These are phyloP conservation scores for Apiospora saccharicola DNA, from an alignment of 2,329 filamentous ascomycete genomes.

Conservation along the genomic window DNA sequence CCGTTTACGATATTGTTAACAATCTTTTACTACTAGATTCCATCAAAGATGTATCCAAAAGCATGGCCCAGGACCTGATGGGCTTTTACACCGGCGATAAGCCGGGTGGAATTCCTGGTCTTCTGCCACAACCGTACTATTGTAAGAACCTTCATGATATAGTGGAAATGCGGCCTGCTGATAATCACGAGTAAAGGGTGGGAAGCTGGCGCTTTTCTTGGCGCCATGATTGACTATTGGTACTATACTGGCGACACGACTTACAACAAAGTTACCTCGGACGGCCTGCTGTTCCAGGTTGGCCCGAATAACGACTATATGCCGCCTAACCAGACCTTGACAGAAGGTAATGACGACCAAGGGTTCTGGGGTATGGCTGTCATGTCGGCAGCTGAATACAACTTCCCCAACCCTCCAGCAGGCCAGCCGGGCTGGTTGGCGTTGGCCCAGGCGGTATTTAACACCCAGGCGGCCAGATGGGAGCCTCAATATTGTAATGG, in stretches of 20 bases:
- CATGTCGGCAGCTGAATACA: constrained; percentile 74
- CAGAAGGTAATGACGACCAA: constrained; percentile 78
- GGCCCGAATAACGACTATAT: constrained; percentile 79
- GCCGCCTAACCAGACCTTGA: constrained; percentile 74
- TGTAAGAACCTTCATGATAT: constrained; percentile 47
- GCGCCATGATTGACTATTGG: constrained; percentile 82
- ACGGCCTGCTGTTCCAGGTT: constrained; percentile 78
- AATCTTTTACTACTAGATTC: constrained; percentile 51
- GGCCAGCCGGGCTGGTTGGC: constrained; percentile 72
- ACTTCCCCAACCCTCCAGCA: constrained; percentile 66
- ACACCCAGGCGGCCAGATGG: constrained; percentile 79
- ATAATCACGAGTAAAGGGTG: constrained; percentile 57
- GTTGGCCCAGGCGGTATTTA: constrained; percentile 81
- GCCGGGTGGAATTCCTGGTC: constrained; percentile 58
- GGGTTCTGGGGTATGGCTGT: constrained; percentile 77
- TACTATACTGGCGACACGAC: constrained; percentile 77
- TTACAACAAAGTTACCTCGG: constrained; percentile 72
- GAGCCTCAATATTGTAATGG: constrained; percentile 73
- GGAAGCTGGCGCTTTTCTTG: constrained; percentile 78
- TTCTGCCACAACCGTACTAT: constrained; percentile 62
- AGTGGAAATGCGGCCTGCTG: constrained; percentile 22
- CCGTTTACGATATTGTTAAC: constrained; percentile 25
- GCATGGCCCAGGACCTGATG: constrained; percentile 60
- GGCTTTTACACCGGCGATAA: constrained; percentile 56
- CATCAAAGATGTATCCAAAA: constrained; percentile 55